A percentile compares a stretch with the other conserved stretches of the same genome.
Conservation (phyloP, 2,329 filamentous ascomycete species). For the Colletotrichum trifolii region DNA sequence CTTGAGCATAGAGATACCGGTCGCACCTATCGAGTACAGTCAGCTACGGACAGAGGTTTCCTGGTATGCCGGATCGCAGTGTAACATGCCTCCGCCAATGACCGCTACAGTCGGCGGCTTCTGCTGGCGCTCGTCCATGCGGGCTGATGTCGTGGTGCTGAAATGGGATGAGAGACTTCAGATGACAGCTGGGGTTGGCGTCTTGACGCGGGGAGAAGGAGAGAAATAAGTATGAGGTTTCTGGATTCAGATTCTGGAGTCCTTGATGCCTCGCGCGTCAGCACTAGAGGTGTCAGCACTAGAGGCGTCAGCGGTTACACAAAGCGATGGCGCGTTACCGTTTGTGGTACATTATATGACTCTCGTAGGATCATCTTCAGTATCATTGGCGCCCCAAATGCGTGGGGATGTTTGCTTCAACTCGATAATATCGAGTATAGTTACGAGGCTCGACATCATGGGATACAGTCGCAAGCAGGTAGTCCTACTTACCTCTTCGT, state of each 20-base stretch:
- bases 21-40: conserved; percentile 38
- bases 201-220: background rate
- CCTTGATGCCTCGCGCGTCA: background rate
- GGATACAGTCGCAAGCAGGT: too few species aligned
- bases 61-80: background rate
- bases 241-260: background rate
- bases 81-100: conserved; percentile 39
- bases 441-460: too few species aligned
- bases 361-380: too few species aligned
- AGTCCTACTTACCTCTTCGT: too few species aligned
- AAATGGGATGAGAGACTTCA: background rate
- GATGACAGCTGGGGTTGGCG: background rate
- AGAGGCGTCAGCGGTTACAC: background rate
- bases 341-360: too few species aligned
- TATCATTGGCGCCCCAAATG: too few species aligned
- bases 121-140: background rate
- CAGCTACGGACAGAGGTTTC: background rate
- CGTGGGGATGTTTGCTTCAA: too few species aligned
- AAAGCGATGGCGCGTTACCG: too few species aligned
- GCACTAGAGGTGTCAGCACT: conserved; percentile 4
- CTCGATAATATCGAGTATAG: too few species aligned
- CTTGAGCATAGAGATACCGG: conserved; percentile 49
- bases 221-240: background rate
- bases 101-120: conserved; percentile 45
- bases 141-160: background rate